phyloP scores from a whole-genome alignment of 495 filamentous ascomycete species.

The Neurospora africana region DNA sequence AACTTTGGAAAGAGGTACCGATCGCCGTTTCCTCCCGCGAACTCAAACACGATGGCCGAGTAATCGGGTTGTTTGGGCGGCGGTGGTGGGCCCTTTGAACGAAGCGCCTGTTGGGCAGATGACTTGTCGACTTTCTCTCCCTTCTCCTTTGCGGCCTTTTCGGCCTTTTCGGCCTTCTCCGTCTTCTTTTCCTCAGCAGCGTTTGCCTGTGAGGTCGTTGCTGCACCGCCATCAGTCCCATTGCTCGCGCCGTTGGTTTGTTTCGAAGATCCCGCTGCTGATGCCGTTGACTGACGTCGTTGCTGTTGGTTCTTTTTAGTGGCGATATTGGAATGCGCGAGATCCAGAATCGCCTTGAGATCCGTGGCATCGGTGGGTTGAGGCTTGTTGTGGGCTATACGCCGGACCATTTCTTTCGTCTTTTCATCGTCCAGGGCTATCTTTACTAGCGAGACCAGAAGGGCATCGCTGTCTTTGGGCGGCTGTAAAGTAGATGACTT shows the following conservation, averaged over 20 bases:
- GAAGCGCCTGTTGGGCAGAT: constrained; percentile 30
- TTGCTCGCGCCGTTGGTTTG: constrained; percentile 14
- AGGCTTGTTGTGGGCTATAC: constrained; percentile 31
- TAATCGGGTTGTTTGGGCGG: constrained; percentile 48
- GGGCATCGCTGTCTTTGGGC: constrained; percentile 30
- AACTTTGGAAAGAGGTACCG: constrained; percentile 83
- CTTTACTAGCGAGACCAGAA: constrained; percentile 35
- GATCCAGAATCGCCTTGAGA: constrained; percentile 31
- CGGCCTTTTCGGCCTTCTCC: not conserved
- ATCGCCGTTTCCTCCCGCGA: constrained; percentile 69
- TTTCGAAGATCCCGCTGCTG: constrained; percentile 11
- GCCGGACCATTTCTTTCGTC: constrained; percentile 28
- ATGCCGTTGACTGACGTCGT: constrained; percentile 9
- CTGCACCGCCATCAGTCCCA: constrained; percentile 10
- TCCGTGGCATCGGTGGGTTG: constrained; percentile 34
- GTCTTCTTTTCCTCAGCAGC: not conserved
- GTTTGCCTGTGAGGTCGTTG: constrained; percentile 18
- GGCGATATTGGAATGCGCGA: constrained; percentile 16
- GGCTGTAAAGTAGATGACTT: constrained; percentile 28
- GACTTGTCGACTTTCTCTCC: not conserved
- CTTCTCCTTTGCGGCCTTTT: not conserved
- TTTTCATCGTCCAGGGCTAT: constrained; percentile 28
- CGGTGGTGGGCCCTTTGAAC: constrained; percentile 43
- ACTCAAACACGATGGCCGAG: constrained; percentile 73
- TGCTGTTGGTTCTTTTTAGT: constrained; percentile 20